phyloP scores from a whole-genome alignment of 352 stramenopile genomes.

The Halophytophthora batemanensis region DNA sequence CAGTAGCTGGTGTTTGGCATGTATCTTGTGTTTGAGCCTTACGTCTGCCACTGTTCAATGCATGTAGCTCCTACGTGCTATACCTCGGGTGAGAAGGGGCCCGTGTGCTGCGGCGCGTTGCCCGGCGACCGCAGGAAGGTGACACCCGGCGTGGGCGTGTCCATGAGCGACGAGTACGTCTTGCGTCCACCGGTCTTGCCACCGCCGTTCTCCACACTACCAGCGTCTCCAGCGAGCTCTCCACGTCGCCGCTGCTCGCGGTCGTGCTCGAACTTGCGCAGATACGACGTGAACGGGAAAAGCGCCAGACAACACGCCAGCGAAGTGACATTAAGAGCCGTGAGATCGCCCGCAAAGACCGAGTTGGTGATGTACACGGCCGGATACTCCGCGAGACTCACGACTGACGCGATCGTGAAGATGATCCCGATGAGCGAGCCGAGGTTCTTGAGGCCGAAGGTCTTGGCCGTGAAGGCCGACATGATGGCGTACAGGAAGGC shows the following conservation, averaged over 20 bases:
- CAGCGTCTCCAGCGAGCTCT: constrained; percentile 17
- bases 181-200: constrained; percentile 20
- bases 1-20: no score
- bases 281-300: constrained; percentile 56
- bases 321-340: constrained; percentile 43
- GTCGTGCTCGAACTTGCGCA: constrained; percentile 49
- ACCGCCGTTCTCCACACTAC: constrained; percentile 9
- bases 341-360: constrained; percentile 58
- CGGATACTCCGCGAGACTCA: constrained; percentile 77
- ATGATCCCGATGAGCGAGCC: constrained; percentile 81
- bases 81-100: constrained; percentile 27
- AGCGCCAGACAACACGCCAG: constrained; percentile 52
- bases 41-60: neutral
- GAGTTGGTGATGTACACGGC: constrained; percentile 70
- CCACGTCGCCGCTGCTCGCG: constrained; percentile 35
- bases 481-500: constrained; percentile 87
- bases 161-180: constrained; percentile 42
- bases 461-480: constrained; percentile 85
- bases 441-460: constrained; percentile 83
- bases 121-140: constrained; percentile 57
- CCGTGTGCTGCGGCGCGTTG: constrained; percentile 18
- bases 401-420: constrained; percentile 72
- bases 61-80: neutral
- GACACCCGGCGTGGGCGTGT: constrained; percentile 42
- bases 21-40: no score